Evolutionary conservation across 495 filamentous ascomycete species (phyloP), one percentile per base, ranked within the genome.

Genomic region (Neurospora hispaniola): DNA sequence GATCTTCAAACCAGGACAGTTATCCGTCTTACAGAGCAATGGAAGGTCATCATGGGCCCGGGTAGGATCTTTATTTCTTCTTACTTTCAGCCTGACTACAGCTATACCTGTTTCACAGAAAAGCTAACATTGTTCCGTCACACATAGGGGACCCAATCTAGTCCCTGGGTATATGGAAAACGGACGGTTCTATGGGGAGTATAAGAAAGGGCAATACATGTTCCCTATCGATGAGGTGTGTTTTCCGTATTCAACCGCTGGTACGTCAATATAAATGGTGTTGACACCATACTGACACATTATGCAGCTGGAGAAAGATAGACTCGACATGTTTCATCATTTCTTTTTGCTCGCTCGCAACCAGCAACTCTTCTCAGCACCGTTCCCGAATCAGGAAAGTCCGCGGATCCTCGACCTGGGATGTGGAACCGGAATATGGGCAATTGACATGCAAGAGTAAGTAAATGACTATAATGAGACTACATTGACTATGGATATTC

Each of bases 341-440:
- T 81, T 94, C 73, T 90, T 92, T 78, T 76, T 88, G 12, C 88
- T 92, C 7, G 90, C 90, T 23, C 89, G 93, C 79, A 73, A 84
- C 72, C 84, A 90, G 74, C 80, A 84, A 75, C 81, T 90, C 23
- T 85, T 90, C 73, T 81, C 75, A 54, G 85, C 87, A 35, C 87
- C 91, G 1, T 84, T 94, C 12, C 70, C 73, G 10, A 74, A 75
- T 38, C 39, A 46, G 11, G 74, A 74, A 42, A 62, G 66, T 40
- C 81, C 83, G 7, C 81, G 88, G 31, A 90, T 97, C 46, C 82
- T 98, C 31, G 94, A 98, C 79, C 79, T 97, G 69, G 94, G 94
- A 38, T 93, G 91, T 74, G 94, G 94, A 12, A 97, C 94, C 0
- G 94, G 94, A 6, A 95, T 97, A 69, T 97, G 94, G 94, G 87